These are phyloP conservation scores for Fusarium coffeatum DNA, from an alignment of 2,329 filamentous ascomycete genomes.

Conservation along the genomic window DNA sequence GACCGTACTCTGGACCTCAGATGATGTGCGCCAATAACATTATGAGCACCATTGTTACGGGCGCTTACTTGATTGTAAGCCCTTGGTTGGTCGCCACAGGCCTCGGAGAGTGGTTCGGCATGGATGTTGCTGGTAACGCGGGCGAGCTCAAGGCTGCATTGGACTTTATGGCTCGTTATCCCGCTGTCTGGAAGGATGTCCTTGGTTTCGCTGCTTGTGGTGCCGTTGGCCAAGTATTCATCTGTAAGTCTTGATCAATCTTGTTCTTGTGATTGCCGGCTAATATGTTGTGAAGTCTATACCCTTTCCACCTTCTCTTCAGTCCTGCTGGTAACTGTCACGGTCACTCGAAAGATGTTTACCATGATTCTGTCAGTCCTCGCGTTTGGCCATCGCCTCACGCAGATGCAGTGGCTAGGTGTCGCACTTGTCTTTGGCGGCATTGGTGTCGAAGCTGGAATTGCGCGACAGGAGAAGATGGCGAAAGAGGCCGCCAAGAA, in stretches of 20 bases:
- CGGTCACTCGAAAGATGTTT: slow-evolving; percentile 98
- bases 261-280: neutral
- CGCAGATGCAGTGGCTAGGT: slow-evolving; percentile 91
- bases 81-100: slow-evolving; percentile 81
- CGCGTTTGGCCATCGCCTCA: slow-evolving; percentile 90
- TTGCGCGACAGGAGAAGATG: slow-evolving; percentile 84
- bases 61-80: slow-evolving; percentile 78
- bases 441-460: slow-evolving; percentile 88
- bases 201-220: slow-evolving; percentile 90
- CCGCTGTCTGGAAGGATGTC: slow-evolving; percentile 86
- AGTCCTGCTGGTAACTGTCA: slow-evolving; percentile 93
- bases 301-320: slow-evolving; percentile 93
- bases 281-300: slow-evolving; percentile 69
- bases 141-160: slow-evolving; percentile 84
- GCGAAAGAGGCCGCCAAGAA: slow-evolving; percentile 77
- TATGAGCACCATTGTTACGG: slow-evolving; percentile 82
- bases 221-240: slow-evolving; percentile 94
- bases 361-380: slow-evolving; percentile 98
- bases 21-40: slow-evolving; percentile 99
- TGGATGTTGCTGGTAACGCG: slow-evolving; percentile 72
- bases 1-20: slow-evolving; percentile 88
- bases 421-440: slow-evolving; percentile 94
- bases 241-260: slow-evolving; percentile 67
- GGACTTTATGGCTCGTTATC: slow-evolving; percentile 82
- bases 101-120: slow-evolving; percentile 72